Percentiles rank a stretch among this genome's conserved stretches.
Evolutionary conservation across 164 flowering plant species (phyloP).

Genomic region (Hamamelis virginiana): DNA sequence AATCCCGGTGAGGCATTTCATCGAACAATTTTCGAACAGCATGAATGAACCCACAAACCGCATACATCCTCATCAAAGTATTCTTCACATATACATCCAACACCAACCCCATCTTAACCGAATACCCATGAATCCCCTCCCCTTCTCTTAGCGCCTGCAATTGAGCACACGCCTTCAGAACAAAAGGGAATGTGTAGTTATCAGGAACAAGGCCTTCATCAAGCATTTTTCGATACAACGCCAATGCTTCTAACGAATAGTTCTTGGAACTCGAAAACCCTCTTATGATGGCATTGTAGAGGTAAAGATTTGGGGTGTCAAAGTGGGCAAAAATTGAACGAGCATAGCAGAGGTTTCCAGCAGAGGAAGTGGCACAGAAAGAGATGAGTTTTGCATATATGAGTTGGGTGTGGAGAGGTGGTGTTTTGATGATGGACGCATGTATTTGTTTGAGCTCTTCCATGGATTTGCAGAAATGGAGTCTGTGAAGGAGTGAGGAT

Average conservation of each 20-base stretch:
- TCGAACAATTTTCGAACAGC: slow-evolving; percentile 32
- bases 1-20: slow-evolving; percentile 25
- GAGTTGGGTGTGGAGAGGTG: slow-evolving; percentile 18
- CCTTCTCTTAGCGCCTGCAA: slow-evolving; percentile 19
- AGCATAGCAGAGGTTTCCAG: slow-evolving; percentile 8
- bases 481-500: slow-evolving; percentile 5
- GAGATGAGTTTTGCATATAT: slow-evolving; percentile 4
- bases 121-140: slow-evolving; percentile 18
- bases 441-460: slow-evolving; percentile 26
- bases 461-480: slow-evolving; percentile 22
- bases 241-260: slow-evolving; percentile 7
- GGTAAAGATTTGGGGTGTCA: slow-evolving; percentile 1
- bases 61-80: slow-evolving; percentile 35
- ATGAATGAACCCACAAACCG: slow-evolving; percentile 24
- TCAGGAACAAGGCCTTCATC: slow-evolving; percentile 21
- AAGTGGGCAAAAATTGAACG: slow-evolving; percentile 1
- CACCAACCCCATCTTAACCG: slow-evolving; percentile 16
- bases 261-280: slow-evolving; percentile 13
- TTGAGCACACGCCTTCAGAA: slow-evolving; percentile 25
- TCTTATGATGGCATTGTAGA: slow-evolving; percentile 24
- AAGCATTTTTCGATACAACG: slow-evolving; percentile 20
- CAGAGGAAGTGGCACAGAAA: slow-evolving; percentile 2
- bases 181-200: slow-evolving; percentile 22
- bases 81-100: slow-evolving; percentile 24
- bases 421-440: slow-evolving; percentile 14